A percentile compares a stretch with the other conserved stretches of the same genome.
Evolutionary conservation across 176 grass and related monocot genomes (phyloP).

Genomic region (Oryza punctata): DNA sequence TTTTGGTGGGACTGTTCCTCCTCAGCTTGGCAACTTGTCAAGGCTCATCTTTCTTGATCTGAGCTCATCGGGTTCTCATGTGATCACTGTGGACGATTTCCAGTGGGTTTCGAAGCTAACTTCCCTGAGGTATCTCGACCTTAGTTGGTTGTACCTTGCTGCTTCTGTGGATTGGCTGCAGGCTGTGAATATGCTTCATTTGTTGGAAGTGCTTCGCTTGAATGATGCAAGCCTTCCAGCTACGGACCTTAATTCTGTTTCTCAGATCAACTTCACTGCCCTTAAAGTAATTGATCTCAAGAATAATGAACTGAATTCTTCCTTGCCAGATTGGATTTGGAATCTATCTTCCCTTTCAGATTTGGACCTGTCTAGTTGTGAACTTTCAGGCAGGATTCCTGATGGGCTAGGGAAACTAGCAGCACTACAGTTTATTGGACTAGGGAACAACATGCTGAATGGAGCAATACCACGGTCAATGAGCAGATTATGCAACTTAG

Average conservation of each 20-base stretch:
- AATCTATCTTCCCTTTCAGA: constrained; percentile 36
- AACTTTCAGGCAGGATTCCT: constrained; percentile 35
- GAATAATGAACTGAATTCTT: constrained; percentile 20
- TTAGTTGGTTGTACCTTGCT: constrained; percentile 28
- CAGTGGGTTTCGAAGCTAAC: constrained; percentile 35
- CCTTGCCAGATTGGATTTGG: constrained; percentile 40
- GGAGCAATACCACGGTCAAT: constrained; percentile 23
- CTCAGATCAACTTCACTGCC: constrained; percentile 27
- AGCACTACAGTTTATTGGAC: constrained; percentile 22
- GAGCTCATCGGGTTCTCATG: background rate
- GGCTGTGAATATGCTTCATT: constrained; percentile 43
- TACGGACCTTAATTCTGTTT: constrained; percentile 13
- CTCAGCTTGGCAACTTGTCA: constrained; percentile 51
- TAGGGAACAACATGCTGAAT: constrained; percentile 38
- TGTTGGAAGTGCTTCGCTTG: constrained; percentile 33
- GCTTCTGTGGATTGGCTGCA: constrained; percentile 31
- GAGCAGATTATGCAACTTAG: constrained; percentile 17
- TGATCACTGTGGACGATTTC: background rate
- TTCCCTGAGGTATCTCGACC: constrained; percentile 43
- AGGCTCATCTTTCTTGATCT: constrained; percentile 40
- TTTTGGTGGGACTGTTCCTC: constrained; percentile 26
- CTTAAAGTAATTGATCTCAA: constrained; percentile 27
- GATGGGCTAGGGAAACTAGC: constrained; percentile 29
- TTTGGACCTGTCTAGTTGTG: constrained; percentile 24
- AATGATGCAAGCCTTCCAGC: constrained; percentile 26